A percentile compares a stretch with the other conserved stretches of the same genome.
These are phyloP conservation scores for Curvularia eragrostidis DNA, from an alignment of 2,329 filamentous ascomycete genomes.

Conservation along the genomic window DNA sequence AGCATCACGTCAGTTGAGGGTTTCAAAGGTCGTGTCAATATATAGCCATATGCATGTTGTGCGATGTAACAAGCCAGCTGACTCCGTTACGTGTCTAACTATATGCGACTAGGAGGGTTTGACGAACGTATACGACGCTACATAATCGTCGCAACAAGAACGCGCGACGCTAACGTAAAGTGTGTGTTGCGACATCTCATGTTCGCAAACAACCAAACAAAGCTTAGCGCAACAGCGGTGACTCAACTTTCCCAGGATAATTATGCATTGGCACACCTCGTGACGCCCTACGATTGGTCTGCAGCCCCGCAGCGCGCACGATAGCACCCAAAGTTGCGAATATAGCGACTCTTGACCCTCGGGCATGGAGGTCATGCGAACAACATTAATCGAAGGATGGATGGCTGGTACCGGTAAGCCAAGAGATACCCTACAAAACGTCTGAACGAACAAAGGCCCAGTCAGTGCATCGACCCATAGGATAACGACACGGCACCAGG, in stretches of 20 bases:
- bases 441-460: too few relatives aligned
- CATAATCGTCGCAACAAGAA: background rate
- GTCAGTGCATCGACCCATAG: too few relatives aligned
- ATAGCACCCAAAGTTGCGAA: background rate
- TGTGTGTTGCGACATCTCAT: background rate
- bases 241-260: conserved; percentile 4
- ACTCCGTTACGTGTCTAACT: background rate
- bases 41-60: background rate
- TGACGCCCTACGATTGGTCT: background rate
- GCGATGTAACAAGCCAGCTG: background rate
- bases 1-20: background rate
- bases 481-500: too few relatives aligned
- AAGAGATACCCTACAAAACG: background rate
- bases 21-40: background rate
- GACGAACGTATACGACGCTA: background rate
- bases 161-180: background rate
- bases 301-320: background rate
- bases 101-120: conserved; percentile 1
- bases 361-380: background rate
- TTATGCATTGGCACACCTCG: background rate
- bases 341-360: background rate
- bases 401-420: background rate
- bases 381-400: background rate
- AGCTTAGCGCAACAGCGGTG: background rate
- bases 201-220: background rate